Base-by-base conservation (phyloP, 2,329 filamentous ascomycete genomes). In the Trichoderma sp. region DNA sequence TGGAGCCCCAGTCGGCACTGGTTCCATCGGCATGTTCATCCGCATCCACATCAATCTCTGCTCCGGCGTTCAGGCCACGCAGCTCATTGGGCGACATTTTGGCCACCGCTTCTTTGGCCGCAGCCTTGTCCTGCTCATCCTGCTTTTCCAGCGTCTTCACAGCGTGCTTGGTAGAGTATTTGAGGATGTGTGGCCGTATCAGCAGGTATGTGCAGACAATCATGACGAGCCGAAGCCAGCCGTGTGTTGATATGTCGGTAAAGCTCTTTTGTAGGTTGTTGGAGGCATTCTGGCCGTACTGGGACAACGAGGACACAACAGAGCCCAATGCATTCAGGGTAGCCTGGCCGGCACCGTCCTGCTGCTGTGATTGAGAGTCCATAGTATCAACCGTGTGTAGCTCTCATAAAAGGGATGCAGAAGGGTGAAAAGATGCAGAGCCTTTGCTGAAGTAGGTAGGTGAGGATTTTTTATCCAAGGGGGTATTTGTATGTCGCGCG, bases 171-270 rank as follows among this genome's bases (percentile, higher is more conserved):
- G 88, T 90, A 79, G 91, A 91, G 50, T 91, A 84, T 81, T 92
- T 93, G 80, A 95, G 88, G 69, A 95, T 83, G 82, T 94, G 95
- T 0, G 94, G 94, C 1, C 94, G 91, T 29, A 95, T 80, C 71
- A 97, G 88, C 78, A 92, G 82, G 86, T 96, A 97, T 74, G 90
- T 92, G 80, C 94, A 90, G 24, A 95, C 89, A 77, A 95, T 89
- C 78, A 91, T 88, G 78, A 94, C 84, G 75, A 97, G 88, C 65
- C 94, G 93, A 79, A 97, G 88, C 87, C 88, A 91, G 59, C 88
- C 85, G 78, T 90, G 84, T 12, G 83, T 80, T 1, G 87, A 85
- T 86, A 92, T 88, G 77, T 83, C 85, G 77, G 84, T 83, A 77
- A 92, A 86, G 29, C 87, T 86, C 38, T 84, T 80, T 72, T 83